Base-by-base conservation (phyloP, 1,139 yeast species). In the Taphrina wiesneri region DNA sequence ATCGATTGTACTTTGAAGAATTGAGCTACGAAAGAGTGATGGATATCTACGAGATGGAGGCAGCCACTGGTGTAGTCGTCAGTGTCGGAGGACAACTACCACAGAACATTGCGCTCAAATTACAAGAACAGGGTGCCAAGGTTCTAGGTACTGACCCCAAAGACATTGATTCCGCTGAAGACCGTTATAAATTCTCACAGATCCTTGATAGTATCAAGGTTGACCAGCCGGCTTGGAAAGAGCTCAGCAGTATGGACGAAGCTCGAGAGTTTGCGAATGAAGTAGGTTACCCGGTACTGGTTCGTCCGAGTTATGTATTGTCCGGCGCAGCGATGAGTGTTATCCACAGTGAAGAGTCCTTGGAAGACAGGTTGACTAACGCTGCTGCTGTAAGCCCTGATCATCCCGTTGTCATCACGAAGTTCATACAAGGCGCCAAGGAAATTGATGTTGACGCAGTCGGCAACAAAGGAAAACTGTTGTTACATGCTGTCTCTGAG, bases 321-420 rank as follows among this genome's bases (percentile, higher is more conserved):
- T 89, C 97, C 68, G 99, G 99, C 80, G 99, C 99, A 69, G 99
- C 99, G 68, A 93, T 93, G 99, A 87, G 95, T 70, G 97, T 91
- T 63, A 91, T 93, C 72, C 84, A 86, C 76, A 84, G 83, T 70
- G 85, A 86, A 75, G 80, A 83, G 67, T 98, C 93, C 77, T 83
- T 93, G 72, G 95, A 87, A 72, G 77, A 85, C 66, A 90, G 92
- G 76, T 82, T 93, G 73, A 85, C 87, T 67, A 85, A 88, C 73
- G 99, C 99, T 62, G 86, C 96, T 56, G 87, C 89, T 73, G 97
- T 93, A 66, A 90, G 97, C 30, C 88, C 88, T 68, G 99, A 93
- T 73, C 95, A 93, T 76, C 99, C 99, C 30, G 99, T 93, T 70
- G 99, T 93, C 64, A 92, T 93, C 75, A 88, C 98, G 73, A 93